Percentiles rank a stretch among this genome's conserved stretches.
These are phyloP conservation scores for Microbotryum saponariae DNA, from an alignment of 1,284 basidiomycete species.

Conservation along the genomic window DNA sequence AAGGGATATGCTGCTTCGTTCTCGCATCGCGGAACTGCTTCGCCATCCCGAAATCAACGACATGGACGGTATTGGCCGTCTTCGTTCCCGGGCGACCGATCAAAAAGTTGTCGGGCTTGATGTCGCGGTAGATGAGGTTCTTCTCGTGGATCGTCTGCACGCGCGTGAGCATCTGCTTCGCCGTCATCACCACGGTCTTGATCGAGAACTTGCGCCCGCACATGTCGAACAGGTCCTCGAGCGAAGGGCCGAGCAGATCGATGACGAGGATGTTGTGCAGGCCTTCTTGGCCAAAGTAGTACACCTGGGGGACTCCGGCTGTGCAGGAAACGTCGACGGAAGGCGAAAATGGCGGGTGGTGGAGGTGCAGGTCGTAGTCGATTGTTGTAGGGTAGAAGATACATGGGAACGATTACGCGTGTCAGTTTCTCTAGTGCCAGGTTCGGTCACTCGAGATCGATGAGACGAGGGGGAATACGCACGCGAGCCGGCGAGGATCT, in stretches of 20 bases:
- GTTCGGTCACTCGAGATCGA: not conserved
- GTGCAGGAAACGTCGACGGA: too few species aligned
- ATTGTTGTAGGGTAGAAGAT: too few species aligned
- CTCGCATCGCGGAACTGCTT: slow-evolving; percentile 96
- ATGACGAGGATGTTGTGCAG: slow-evolving; percentile 95
- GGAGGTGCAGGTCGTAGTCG: too few species aligned
- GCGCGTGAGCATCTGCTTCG: slow-evolving; percentile 85
- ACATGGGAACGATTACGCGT: too few species aligned
- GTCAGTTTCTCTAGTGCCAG: too few species aligned
- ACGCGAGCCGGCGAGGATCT: slow-evolving; percentile 87
- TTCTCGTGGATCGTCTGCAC: slow-evolving; percentile 95
- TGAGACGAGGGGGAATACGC: slow-evolving; percentile 44
- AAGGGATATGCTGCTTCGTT: slow-evolving; percentile 94
- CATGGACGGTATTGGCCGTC: slow-evolving; percentile 72
- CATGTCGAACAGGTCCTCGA: slow-evolving; percentile 95
- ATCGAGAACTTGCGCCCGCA: slow-evolving; percentile 87
- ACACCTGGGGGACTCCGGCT: slow-evolving; percentile 57
- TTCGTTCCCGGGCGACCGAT: slow-evolving; percentile 86
- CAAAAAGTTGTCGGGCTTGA: slow-evolving; percentile 96
- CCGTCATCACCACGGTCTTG: slow-evolving; percentile 95
- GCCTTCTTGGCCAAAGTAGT: slow-evolving; percentile 97
- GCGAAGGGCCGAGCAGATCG: slow-evolving; percentile 82
- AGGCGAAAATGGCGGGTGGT: too few species aligned
- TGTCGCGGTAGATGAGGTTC: slow-evolving; percentile 94
- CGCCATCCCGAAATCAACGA: slow-evolving; percentile 93